Base-by-base conservation (phyloP, 2,329 filamentous ascomycete genomes). In the Tolypocladium endophyticum region DNA sequence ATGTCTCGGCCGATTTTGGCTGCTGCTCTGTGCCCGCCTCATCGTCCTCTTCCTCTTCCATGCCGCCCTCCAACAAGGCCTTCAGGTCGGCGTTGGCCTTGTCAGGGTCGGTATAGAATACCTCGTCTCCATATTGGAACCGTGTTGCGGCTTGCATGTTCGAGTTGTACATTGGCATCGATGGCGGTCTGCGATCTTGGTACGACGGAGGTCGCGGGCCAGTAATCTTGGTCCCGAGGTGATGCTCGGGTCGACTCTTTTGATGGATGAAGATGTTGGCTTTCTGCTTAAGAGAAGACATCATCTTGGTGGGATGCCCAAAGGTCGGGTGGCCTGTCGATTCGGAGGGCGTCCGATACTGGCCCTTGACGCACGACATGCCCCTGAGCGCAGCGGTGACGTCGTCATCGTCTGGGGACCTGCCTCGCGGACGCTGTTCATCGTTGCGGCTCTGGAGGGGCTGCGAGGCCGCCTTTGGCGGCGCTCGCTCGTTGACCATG, bases 81-180 rank as follows among this genome's bases (percentile, higher is more conserved):
- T 94, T 94, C 64, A 94, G 80, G 65, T 93, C 89, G 55, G 87
- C 86, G 57, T 83, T 85, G 14, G 90, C 89, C 70, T 90, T 87
- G 60, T 78, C 77, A 0, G 87, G 84, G 64, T 92, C 88, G 7
- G 88, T 85, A 65, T 89, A 91, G 62, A 84, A 78, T 1, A 78
- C 74, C 59, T 78, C 75, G n/a, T 80, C 76, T n/a, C 70, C 73
- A 36, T 67, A 70, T 60, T 55, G 18, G 50, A 58, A 8, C 62
- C 61, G 52, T 59, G 56, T 55, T 59, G 38, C 60, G 56, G 43
- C 36, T 25, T 54, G 58, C 25, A 58, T 60, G 43, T 65, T 70
- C 4, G 81, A 81, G 68, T 75, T 77, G 70, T 80, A 85, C 66
- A 81, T 72, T 25, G 75, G 76, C 62, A 76, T 66, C 1, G 77